phyloP scores from a whole-genome alignment of 2,329 filamentous ascomycete species.

The Colletotrichum simmondsii region DNA sequence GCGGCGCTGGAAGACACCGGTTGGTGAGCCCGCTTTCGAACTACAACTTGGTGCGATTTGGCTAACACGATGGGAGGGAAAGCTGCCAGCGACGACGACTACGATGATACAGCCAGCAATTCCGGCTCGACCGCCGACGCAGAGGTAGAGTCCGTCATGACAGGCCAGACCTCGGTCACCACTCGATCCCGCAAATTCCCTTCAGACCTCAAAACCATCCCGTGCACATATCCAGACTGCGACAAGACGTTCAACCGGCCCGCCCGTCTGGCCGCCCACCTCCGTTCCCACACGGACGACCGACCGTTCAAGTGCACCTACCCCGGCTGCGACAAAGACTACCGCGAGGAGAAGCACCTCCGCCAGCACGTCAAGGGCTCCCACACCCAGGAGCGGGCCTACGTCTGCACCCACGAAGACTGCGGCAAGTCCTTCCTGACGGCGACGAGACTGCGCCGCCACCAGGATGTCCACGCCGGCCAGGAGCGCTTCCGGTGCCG shows the following conservation, averaged over 20 bases:
- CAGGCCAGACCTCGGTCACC: constrained; percentile 32
- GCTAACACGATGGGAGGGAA: constrained; percentile 10
- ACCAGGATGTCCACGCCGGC: constrained; percentile 82
- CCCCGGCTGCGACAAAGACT: constrained; percentile 81
- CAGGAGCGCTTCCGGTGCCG: constrained; percentile 81
- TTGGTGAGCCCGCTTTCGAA: constrained; percentile 1
- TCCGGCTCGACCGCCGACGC: constrained; percentile 31
- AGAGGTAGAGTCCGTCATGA: constrained; percentile 32
- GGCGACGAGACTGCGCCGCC: constrained; percentile 79
- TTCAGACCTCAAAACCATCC: constrained; percentile 80
- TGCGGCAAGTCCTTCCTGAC: constrained; percentile 88
- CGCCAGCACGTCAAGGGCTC: constrained; percentile 86
- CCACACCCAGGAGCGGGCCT: constrained; percentile 77
- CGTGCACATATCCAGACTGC: constrained; percentile 80
- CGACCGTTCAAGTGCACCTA: constrained; percentile 80
- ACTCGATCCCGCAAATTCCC: constrained; percentile 61
- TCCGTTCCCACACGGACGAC: constrained; percentile 87
- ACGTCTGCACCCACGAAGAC: constrained; percentile 74
- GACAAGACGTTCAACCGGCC: constrained; percentile 89
- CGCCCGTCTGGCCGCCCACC: constrained; percentile 80
- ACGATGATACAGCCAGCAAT: constrained; percentile 33
- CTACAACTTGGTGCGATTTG: not conserved
- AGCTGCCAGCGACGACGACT: constrained; percentile 31
- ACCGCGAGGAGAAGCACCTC: constrained; percentile 87
- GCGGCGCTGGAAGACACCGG: constrained; percentile 13